Evolutionary conservation across 2,329 filamentous ascomycete genomes (phyloP).

Genomic region (Colletotrichum tamarilloi): DNA sequence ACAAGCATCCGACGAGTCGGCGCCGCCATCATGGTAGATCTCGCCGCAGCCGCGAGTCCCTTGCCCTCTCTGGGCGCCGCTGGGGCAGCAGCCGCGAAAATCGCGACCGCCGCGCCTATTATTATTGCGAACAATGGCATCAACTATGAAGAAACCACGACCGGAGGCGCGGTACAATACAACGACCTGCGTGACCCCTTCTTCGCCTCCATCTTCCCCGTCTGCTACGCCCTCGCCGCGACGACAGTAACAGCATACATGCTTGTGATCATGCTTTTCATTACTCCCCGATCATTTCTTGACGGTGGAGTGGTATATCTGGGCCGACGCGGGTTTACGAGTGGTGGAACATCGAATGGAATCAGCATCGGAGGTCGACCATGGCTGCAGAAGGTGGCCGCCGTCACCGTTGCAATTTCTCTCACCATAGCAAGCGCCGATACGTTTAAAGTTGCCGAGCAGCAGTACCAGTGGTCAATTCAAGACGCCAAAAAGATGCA

Average conservation of each 20-base stretch:
- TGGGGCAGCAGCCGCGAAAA: constrained; percentile 35
- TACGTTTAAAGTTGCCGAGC: constrained; percentile 85
- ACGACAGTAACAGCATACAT: constrained; percentile 93
- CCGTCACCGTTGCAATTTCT: constrained; percentile 81
- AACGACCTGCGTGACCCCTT: constrained; percentile 86
- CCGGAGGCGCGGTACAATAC: constrained; percentile 48
- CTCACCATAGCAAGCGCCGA: constrained; percentile 93
- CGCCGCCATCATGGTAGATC: constrained; percentile 42
- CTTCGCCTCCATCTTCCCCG: constrained; percentile 92
- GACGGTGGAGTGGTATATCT: constrained; percentile 86
- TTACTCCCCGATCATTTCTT: constrained; percentile 94
- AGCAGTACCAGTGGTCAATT: constrained; percentile 82
- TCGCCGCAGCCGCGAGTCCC: constrained; percentile 32
- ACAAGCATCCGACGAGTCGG: constrained; percentile 38
- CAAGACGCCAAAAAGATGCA: constrained; percentile 85
- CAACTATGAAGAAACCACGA: constrained; percentile 50
- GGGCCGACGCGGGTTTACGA: constrained; percentile 85
- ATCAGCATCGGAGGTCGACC: constrained; percentile 91
- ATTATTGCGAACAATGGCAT: constrained; percentile 55
- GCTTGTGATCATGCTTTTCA: constrained; percentile 91
- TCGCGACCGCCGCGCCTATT: constrained; percentile 50
- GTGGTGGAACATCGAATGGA: constrained; percentile 80
- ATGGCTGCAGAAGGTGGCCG: constrained; percentile 89
- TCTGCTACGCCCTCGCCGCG: constrained; percentile 91
- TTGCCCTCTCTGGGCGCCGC: constrained; percentile 37